Percentiles rank a stretch among this genome's conserved stretches.
Evolutionary conservation across 129 eudicot genomes (phyloP).

Genomic region (Kitagawia praeruptora): DNA sequence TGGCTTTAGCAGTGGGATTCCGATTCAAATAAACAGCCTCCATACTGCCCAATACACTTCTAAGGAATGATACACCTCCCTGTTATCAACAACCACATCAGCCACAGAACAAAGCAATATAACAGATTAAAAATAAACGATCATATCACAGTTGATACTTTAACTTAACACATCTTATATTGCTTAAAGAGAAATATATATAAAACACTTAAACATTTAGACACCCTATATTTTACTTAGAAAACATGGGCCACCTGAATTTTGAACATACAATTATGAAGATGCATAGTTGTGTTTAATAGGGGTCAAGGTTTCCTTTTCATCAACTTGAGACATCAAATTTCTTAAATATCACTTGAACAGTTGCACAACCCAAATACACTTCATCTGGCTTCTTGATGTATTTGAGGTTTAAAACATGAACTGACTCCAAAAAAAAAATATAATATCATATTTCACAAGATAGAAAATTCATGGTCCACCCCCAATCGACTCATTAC

Average conservation of each 20-base stretch:
- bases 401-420: background rate
- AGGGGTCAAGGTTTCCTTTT: background rate
- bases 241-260: background rate
- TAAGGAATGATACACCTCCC: conserved; percentile 73
- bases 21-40: conserved; percentile 61
- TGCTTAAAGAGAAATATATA: too few relatives aligned
- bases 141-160: background rate
- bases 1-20: conserved; percentile 85
- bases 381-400: background rate
- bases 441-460: too few relatives aligned
- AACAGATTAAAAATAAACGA: background rate
- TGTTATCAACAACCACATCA: conserved; percentile 20
- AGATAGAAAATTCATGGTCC: too few relatives aligned
- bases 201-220: too few relatives aligned
- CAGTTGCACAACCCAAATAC: background rate
- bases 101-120: background rate
- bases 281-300: background rate
- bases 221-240: background rate
- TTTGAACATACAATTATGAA: too few relatives aligned
- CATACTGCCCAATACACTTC: conserved; percentile 56
- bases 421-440: background rate
- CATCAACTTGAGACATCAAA: too few relatives aligned
- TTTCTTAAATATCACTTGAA: too few relatives aligned
- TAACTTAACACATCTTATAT: background rate
- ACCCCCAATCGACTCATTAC: too few relatives aligned